These are phyloP conservation scores for Fusarium foetens DNA, from an alignment of 2,329 filamentous ascomycete species.

Conservation along the genomic window DNA sequence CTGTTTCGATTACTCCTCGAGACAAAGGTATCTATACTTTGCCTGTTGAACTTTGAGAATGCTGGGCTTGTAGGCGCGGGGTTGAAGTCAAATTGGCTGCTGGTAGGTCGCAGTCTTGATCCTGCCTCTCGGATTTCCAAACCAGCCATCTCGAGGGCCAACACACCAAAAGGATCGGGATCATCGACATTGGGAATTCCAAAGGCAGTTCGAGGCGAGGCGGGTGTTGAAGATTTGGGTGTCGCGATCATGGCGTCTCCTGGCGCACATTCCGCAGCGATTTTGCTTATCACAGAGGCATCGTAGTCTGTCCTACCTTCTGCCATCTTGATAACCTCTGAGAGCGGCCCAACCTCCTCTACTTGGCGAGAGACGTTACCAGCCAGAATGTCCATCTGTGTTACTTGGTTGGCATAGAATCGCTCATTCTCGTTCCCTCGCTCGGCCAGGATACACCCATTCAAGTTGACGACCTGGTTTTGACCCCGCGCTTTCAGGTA, in stretches of 20 bases:
- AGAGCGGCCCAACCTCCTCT: conserved; percentile 68
- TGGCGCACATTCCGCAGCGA: conserved; percentile 75
- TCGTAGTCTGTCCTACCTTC: conserved; percentile 85
- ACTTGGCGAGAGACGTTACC: conserved; percentile 65
- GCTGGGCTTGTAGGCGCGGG: conserved; percentile 80
- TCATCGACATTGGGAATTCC: conserved; percentile 83
- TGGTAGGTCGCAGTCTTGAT: conserved; percentile 72
- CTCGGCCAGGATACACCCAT: conserved; percentile 67
- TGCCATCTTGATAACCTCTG: conserved; percentile 87
- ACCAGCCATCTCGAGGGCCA: conserved; percentile 90
- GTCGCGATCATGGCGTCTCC: conserved; percentile 73
- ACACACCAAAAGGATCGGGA: conserved; percentile 90
- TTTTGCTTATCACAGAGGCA: conserved; percentile 69
- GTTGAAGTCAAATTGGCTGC: conserved; percentile 84
- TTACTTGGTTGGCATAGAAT: conserved; percentile 63
- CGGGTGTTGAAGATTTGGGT: conserved; percentile 50
- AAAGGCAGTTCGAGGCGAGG: conserved; percentile 65
- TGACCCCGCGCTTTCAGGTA: conserved; percentile 69
- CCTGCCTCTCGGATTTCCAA: conserved; percentile 93
- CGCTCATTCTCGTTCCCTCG: conserved; percentile 69
- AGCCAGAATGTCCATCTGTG: conserved; percentile 66
- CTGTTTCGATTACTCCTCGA: conserved; percentile 75
- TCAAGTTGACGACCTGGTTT: conserved; percentile 63
- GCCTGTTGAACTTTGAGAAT: conserved; percentile 67
- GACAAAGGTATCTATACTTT: conserved; percentile 74